These are phyloP conservation scores for Ophiostoma quercus DNA, from an alignment of 2,329 filamentous ascomycete species.

Conservation along the genomic window DNA sequence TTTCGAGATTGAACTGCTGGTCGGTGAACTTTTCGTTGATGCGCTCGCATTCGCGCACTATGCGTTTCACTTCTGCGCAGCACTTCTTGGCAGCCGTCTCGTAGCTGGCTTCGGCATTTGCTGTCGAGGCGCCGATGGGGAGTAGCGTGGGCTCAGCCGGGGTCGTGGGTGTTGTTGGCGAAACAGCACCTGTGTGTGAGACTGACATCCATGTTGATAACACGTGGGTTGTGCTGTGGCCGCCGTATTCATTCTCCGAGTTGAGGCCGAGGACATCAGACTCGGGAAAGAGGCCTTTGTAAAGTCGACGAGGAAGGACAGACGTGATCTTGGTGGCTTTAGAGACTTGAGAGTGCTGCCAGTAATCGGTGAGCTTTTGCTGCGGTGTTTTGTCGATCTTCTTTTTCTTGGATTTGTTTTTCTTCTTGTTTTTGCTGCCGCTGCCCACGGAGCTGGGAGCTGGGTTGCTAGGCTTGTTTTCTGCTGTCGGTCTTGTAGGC, in stretches of 20 bases:
- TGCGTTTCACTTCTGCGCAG: constrained; percentile 37
- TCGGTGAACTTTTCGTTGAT: constrained; percentile 45
- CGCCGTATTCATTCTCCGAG: neutral
- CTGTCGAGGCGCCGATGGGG: neutral
- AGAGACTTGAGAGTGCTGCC: constrained; percentile 40
- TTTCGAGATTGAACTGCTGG: constrained; percentile 42
- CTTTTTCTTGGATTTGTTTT: constrained; percentile 10
- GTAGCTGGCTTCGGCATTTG: constrained; percentile 32
- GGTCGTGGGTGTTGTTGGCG: neutral
- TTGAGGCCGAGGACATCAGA: constrained; percentile 10
- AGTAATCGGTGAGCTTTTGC: constrained; percentile 40
- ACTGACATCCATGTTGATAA: constrained; percentile 17
- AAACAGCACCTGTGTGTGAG: neutral
- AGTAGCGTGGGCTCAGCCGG: neutral
- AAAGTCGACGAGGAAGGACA: constrained; percentile 41
- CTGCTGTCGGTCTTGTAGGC: neutral
- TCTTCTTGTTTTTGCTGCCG: neutral
- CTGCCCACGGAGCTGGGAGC: neutral
- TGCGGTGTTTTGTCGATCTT: constrained; percentile 33
- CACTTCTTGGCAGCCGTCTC: constrained; percentile 40
- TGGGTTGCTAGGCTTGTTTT: neutral
- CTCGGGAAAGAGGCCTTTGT: constrained; percentile 33
- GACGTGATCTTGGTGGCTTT: constrained; percentile 42
- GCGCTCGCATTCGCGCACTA: constrained; percentile 40
- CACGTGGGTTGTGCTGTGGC: constrained; percentile 6